Evolutionary conservation across 169 alveolate species (phyloP).

Genomic region (Eimeria zaria): DNA sequence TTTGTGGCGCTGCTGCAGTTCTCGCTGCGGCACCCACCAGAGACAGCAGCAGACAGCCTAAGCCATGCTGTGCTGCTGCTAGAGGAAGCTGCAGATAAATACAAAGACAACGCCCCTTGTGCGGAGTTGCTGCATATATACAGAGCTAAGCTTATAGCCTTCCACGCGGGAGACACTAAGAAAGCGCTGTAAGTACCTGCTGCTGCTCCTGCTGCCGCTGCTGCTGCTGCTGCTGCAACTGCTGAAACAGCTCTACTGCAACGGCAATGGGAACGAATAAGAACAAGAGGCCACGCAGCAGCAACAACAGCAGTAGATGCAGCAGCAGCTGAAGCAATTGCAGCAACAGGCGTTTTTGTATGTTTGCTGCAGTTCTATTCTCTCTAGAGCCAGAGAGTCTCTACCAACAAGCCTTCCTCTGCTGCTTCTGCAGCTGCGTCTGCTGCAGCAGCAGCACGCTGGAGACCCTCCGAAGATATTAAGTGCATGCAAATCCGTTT

Average conservation of each 20-base stretch:
- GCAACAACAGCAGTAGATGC: background rate
- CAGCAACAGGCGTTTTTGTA: background rate
- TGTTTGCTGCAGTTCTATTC: slow-evolving; percentile 59
- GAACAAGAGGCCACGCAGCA: background rate
- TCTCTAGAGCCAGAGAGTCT: slow-evolving; percentile 33
- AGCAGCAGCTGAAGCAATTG: background rate
- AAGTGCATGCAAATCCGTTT: slow-evolving; percentile 19
- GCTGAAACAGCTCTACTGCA: background rate
- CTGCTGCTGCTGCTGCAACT: slow-evolving; percentile 35
- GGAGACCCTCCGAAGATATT: slow-evolving; percentile 27
- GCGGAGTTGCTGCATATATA: slow-evolving; percentile 62
- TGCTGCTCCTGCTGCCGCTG: slow-evolving; percentile 37
- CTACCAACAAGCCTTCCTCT: slow-evolving; percentile 35
- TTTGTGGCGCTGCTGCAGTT: slow-evolving; percentile 64
- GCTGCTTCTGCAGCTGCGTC: slow-evolving; percentile 74
- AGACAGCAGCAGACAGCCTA: slow-evolving; percentile 64
- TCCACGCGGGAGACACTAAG: slow-evolving; percentile 51
- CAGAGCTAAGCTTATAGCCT: slow-evolving; percentile 53
- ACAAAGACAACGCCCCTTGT: slow-evolving; percentile 19
- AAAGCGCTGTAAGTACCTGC: slow-evolving; percentile 36
- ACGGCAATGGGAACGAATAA: background rate
- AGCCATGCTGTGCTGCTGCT: slow-evolving; percentile 73
- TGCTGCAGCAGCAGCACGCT: slow-evolving; percentile 66
- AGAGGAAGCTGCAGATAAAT: slow-evolving; percentile 59
- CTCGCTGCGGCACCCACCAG: slow-evolving; percentile 68